Conservation (phyloP, 2,329 filamentous ascomycete genomes). For the Xylariaceae sp. region DNA sequence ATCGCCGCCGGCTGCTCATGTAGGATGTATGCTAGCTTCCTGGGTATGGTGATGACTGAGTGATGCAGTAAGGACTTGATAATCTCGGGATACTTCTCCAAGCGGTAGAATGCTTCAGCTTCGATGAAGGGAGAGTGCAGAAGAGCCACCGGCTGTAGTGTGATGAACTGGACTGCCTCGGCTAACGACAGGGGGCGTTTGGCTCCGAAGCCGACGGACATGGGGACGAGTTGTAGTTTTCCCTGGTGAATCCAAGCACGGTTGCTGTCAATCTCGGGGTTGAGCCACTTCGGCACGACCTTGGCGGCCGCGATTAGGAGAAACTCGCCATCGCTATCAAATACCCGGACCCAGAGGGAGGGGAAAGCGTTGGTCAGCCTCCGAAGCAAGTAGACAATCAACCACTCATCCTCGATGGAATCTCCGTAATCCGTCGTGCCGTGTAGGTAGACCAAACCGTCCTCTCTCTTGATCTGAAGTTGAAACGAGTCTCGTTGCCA, state of each 20-base stretch:
- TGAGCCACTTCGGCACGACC: slow-evolving; percentile 82
- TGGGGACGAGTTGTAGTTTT: slow-evolving; percentile 67
- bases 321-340: slow-evolving; percentile 91
- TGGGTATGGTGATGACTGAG: slow-evolving; percentile 66
- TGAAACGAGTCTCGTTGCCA: slow-evolving; percentile 86
- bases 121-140: slow-evolving; percentile 71
- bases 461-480: slow-evolving; percentile 57
- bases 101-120: slow-evolving; percentile 82
- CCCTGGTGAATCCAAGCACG: slow-evolving; percentile 84
- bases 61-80: slow-evolving; percentile 73
- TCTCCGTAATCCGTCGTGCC: slow-evolving; percentile 86
- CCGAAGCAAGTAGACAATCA: slow-evolving; percentile 83
- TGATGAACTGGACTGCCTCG: slow-evolving; percentile 60
- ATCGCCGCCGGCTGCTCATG: slow-evolving; percentile 70
- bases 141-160: slow-evolving; percentile 50
- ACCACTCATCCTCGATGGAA: slow-evolving; percentile 95
- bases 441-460: slow-evolving; percentile 58
- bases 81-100: slow-evolving; percentile 75
- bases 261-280: slow-evolving; percentile 81
- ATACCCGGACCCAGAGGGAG: slow-evolving; percentile 74
- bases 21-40: slow-evolving; percentile 74
- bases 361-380: slow-evolving; percentile 70
- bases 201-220: slow-evolving; percentile 36
- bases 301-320: slow-evolving; percentile 90
- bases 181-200: slow-evolving; percentile 50